Evolutionary conservation across 495 filamentous ascomycete species (phyloP).

Genomic region (Penicillium nucicola): DNA sequence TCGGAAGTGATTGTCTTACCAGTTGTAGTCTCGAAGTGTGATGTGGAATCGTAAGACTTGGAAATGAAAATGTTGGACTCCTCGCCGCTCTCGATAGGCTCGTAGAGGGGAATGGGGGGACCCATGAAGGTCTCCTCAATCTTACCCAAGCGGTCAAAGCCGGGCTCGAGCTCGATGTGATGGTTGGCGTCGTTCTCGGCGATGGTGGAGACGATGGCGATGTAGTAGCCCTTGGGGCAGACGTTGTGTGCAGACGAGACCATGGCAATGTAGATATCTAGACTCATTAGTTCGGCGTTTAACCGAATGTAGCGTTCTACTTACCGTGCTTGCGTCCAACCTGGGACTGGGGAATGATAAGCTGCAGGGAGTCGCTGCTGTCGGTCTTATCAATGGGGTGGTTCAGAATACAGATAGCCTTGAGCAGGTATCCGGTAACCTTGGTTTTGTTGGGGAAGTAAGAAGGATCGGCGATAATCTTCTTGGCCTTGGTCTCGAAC

Average conservation of each 20-base stretch:
- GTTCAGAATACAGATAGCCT: conserved; percentile 95
- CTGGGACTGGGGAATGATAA: conserved; percentile 97
- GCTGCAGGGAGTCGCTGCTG: conserved; percentile 84
- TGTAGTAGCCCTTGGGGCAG: conserved; percentile 98
- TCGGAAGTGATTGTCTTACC: conserved; percentile 35
- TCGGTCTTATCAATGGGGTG: conserved; percentile 89
- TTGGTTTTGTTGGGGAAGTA: conserved; percentile 91
- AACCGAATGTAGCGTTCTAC: conserved; percentile 11
- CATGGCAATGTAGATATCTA: conserved; percentile 97
- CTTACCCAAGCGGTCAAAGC: conserved; percentile 86
- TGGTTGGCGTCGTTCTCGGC: conserved; percentile 89
- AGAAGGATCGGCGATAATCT: conserved; percentile 93
- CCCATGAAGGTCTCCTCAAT: conserved; percentile 99
- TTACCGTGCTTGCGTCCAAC: conserved; percentile 90
- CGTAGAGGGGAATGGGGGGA: conserved; percentile 85
- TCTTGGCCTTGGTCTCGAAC: conserved; percentile 92
- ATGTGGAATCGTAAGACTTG: conserved; percentile 96
- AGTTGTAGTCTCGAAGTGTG: conserved; percentile 93
- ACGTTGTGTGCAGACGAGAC: conserved; percentile 97
- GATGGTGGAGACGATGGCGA: conserved; percentile 97
- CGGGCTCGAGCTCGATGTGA: conserved; percentile 89
- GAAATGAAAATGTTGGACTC: conserved; percentile 95
- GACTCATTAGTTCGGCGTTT: conserved; percentile 17
- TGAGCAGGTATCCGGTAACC: conserved; percentile 83
- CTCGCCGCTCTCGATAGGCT: conserved; percentile 80